These are phyloP conservation scores for Amoebophrya sp. DNA, from an alignment of 169 alveolate species.

Conservation along the genomic window DNA sequence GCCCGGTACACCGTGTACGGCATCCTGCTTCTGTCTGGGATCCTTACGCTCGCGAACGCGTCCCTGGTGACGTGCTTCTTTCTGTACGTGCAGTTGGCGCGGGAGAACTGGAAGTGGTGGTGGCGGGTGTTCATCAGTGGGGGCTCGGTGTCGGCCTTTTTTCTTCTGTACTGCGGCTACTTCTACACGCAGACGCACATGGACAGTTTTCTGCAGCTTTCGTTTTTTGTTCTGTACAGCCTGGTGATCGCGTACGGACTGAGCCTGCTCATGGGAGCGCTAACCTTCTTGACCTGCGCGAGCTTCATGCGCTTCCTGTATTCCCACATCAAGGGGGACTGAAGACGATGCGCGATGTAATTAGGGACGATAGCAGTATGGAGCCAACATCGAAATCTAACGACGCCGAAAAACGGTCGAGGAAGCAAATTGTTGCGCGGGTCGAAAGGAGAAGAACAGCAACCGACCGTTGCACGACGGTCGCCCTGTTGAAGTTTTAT, in stretches of 20 bases:
- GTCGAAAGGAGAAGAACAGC: too few species aligned
- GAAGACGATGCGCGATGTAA: too few species aligned
- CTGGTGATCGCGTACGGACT: constrained; percentile 2
- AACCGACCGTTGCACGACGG: too few species aligned
- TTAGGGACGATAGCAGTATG: too few species aligned
- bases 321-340: not conserved
- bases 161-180: not conserved
- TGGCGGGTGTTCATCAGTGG: not conserved
- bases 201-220: not conserved
- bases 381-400: too few species aligned
- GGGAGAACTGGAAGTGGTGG: constrained; percentile 9
- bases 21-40: not conserved
- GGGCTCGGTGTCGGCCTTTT: not conserved
- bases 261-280: not conserved
- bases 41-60: not conserved
- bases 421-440: too few species aligned
- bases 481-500: too few species aligned
- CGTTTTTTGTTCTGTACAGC: not conserved
- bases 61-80: not conserved
- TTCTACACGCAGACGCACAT: not conserved
- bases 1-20: constrained; percentile 7
- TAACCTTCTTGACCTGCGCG: not conserved
- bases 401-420: too few species aligned
- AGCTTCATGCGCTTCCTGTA: constrained; percentile 7
- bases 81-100: constrained; percentile 1